Evolutionary conservation across 1,139 yeast species (phyloP).

Genomic region (Yamadazyma taylorii): DNA sequence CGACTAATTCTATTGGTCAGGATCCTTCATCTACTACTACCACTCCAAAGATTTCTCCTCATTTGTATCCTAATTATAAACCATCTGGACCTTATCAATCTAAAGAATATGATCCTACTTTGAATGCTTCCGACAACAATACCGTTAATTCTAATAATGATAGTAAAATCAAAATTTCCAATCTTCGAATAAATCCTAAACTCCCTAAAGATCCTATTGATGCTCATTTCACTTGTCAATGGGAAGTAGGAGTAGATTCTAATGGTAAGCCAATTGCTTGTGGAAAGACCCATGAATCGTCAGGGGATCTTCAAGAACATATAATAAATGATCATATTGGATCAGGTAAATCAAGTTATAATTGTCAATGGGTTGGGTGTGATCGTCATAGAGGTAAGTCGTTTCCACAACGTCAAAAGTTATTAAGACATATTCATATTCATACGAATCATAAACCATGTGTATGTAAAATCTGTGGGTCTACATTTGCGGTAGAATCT

Average conservation of each 20-base stretch:
- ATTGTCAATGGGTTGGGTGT: slow-evolving; percentile 81
- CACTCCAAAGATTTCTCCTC: neutral
- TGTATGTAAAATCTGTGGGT: slow-evolving; percentile 65
- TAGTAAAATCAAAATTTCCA: slow-evolving; percentile 29
- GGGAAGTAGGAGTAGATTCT: slow-evolving; percentile 40
- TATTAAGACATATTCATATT: slow-evolving; percentile 79
- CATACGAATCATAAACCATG: slow-evolving; percentile 86
- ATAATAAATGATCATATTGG: slow-evolving; percentile 67
- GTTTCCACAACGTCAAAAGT: slow-evolving; percentile 82
- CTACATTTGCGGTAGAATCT: slow-evolving; percentile 65
- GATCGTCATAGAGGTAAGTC: slow-evolving; percentile 57
- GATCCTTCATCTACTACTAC: neutral
- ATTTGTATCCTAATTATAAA: neutral
- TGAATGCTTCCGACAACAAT: too few species aligned
- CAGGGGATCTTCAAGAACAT: slow-evolving; percentile 71
- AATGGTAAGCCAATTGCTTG: slow-evolving; percentile 47
- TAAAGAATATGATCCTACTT: neutral
- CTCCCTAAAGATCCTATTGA: slow-evolving; percentile 17
- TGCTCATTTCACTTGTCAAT: slow-evolving; percentile 39
- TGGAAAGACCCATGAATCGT: slow-evolving; percentile 42
- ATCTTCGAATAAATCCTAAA: slow-evolving; percentile 33
- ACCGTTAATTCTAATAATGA: neutral
- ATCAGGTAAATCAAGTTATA: slow-evolving; percentile 67
- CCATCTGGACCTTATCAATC: neutral
- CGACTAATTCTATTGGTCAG: slow-evolving; percentile 7